phyloP scores from a whole-genome alignment of 768 basidiomycete genomes.

The Plicaturopsis crispa region DNA sequence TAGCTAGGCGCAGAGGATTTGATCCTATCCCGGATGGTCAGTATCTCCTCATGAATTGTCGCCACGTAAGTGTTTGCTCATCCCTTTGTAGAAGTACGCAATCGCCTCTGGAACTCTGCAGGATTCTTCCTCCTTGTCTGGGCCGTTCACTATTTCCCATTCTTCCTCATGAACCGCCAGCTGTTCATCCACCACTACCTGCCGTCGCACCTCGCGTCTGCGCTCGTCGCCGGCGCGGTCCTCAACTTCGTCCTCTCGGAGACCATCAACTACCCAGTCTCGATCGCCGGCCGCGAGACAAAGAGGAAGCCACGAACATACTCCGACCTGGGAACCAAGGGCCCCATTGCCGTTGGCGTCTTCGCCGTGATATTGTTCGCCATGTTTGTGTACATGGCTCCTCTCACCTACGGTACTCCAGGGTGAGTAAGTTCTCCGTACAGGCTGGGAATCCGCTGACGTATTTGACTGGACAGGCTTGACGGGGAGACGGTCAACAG shows the following conservation, averaged over 20 bases:
- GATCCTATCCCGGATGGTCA: constrained; percentile 83
- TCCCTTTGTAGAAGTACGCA: constrained; percentile 64
- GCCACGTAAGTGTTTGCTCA: neutral
- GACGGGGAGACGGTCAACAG: constrained; percentile 80
- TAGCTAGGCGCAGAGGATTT: constrained; percentile 80
- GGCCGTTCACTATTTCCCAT: constrained; percentile 94
- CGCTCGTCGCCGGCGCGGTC: constrained; percentile 87
- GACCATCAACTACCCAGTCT: constrained; percentile 87
- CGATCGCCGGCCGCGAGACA: constrained; percentile 63
- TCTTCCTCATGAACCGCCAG: constrained; percentile 97
- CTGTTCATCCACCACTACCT: constrained; percentile 98
- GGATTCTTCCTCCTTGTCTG: constrained; percentile 95
- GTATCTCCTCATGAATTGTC: constrained; percentile 21
- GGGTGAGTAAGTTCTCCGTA: constrained; percentile 50
- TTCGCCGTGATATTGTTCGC: constrained; percentile 56
- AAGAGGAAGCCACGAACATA: constrained; percentile 39
- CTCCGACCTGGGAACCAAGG: constrained; percentile 74
- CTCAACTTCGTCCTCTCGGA: constrained; percentile 88
- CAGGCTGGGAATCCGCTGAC: constrained; percentile 7
- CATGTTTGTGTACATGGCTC: constrained; percentile 71
- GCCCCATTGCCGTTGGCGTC: constrained; percentile 51
- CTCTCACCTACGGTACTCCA: constrained; percentile 94
- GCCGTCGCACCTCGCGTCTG: constrained; percentile 90
- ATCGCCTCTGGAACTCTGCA: constrained; percentile 90
- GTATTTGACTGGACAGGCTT: constrained; percentile 42